Evolutionary conservation across 1,284 basidiomycete genomes (phyloP).

Genomic region (Ustilago loliicola): DNA sequence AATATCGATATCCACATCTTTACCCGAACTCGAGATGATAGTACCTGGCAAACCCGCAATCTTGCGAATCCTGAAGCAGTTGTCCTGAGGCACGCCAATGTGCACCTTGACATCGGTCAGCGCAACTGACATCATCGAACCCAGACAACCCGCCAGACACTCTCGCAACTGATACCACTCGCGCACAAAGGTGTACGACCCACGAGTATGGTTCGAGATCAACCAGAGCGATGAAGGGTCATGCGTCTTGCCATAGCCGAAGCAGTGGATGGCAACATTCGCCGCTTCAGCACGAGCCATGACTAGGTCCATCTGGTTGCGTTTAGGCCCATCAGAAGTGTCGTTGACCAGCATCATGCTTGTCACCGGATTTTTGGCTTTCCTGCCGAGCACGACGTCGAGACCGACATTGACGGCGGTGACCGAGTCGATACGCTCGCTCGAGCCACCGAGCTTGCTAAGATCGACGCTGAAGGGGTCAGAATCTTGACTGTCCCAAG

Average conservation of each 20-base stretch:
- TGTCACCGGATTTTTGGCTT: conserved; percentile 86
- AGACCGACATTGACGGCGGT: conserved; percentile 72
- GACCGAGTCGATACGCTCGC: conserved; percentile 62
- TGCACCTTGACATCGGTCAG: conserved; percentile 62
- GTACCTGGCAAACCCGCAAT: conserved; percentile 58
- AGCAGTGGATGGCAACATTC: conserved; percentile 93
- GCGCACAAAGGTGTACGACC: conserved; percentile 82
- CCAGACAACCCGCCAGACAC: conserved; percentile 64
- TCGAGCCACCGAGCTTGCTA: conserved; percentile 55
- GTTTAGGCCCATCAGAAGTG: conserved; percentile 85
- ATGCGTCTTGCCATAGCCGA: conserved; percentile 95
- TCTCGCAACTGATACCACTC: conserved; percentile 68
- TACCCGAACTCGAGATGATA: conserved; percentile 84
- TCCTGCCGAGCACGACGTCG: conserved; percentile 92
- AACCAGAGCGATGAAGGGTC: conserved; percentile 98
- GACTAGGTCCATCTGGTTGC: conserved; percentile 98
- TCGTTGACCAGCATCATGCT: conserved; percentile 95
- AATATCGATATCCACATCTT: conserved; percentile 94
- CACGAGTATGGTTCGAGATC: conserved; percentile 95
- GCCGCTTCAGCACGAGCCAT: conserved; percentile 95
- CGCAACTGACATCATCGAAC: conserved; percentile 64
- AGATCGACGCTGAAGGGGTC: conserved; percentile 63
- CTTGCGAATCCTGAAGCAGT: conserved; percentile 63
- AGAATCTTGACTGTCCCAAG: conserved; percentile 50
- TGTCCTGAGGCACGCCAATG: conserved; percentile 63